Evolutionary conservation across 2,329 filamentous ascomycete genomes (phyloP).

Genomic region (Eutypa lata): DNA sequence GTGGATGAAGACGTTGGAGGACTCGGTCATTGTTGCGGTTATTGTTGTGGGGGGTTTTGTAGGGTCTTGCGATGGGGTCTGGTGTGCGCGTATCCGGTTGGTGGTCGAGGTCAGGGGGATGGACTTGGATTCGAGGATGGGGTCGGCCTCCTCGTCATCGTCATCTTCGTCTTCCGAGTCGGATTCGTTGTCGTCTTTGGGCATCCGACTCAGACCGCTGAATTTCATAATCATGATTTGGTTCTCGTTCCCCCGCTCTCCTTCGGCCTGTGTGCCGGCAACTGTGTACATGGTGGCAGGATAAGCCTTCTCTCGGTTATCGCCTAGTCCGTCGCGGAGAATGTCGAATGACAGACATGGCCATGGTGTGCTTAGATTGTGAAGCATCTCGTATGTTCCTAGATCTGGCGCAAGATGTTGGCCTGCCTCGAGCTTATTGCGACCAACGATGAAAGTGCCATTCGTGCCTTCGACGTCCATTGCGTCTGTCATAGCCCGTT

Average conservation of each 20-base stretch:
- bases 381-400: constrained; percentile 97
- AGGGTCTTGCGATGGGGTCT: constrained; percentile 68
- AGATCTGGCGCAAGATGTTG: constrained; percentile 89
- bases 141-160: constrained; percentile 76
- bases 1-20: constrained; percentile 84
- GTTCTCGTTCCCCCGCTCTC: constrained; percentile 74
- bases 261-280: constrained; percentile 88
- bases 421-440: constrained; percentile 85
- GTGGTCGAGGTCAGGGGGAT: constrained; percentile 86
- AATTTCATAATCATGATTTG: constrained; percentile 95
- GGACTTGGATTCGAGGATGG: constrained; percentile 87
- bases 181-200: constrained; percentile 66
- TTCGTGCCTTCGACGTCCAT: constrained; percentile 79
- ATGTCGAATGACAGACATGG: constrained; percentile 96
- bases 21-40: constrained; percentile 90
- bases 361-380: constrained; percentile 91
- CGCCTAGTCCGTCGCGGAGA: constrained; percentile 78
- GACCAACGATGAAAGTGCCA: constrained; percentile 91
- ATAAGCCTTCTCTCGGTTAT: constrained; percentile 81
- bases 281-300: constrained; percentile 95
- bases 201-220: constrained; percentile 85
- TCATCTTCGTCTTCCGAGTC: constrained; percentile 67
- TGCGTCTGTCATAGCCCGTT: constrained; percentile 65
- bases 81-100: constrained; percentile 88
- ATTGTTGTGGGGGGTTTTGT: constrained; percentile 75